Conservation (phyloP, 169 alveolate species). For the Cryptosporidium xiaoi region DNA sequence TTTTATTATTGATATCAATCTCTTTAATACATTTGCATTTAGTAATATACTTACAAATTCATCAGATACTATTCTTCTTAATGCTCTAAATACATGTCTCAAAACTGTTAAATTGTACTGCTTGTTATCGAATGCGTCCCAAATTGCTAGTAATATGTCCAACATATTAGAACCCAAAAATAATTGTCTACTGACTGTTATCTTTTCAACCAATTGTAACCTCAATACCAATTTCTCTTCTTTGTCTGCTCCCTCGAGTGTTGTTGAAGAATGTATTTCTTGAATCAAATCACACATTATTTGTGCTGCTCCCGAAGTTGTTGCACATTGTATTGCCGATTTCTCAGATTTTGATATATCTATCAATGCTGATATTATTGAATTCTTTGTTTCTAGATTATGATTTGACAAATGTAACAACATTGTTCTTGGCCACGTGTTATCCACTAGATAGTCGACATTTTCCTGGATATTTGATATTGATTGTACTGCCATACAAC, state of each 20-base stretch:
- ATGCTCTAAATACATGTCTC: conserved; percentile 86
- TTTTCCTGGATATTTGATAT: conserved; percentile 39
- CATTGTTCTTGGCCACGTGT: conserved; percentile 62
- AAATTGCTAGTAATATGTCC: conserved; percentile 80
- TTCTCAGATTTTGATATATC: conserved; percentile 50
- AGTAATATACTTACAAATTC: conserved; percentile 83
- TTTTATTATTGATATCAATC: conserved; percentile 76
- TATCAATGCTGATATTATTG: conserved; percentile 9
- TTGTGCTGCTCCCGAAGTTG: conserved; percentile 53
- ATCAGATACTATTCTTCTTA: conserved; percentile 86
- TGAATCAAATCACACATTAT: conserved; percentile 37
- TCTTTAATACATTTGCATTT: conserved; percentile 80
- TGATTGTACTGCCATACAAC: conserved; percentile 65
- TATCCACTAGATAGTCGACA: conserved; percentile 43
- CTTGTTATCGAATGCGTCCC: conserved; percentile 86
- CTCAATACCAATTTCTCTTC: conserved; percentile 22
- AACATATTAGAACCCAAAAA: conserved; percentile 82
- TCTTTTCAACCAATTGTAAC: conserved; percentile 81
- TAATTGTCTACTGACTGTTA: conserved; percentile 85
- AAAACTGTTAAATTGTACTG: conserved; percentile 78
- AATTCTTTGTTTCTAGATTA: conserved; percentile 10
- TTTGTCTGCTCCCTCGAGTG: not conserved
- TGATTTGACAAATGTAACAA: conserved; percentile 12
- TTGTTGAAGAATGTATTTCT: conserved; percentile 15
- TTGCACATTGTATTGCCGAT: conserved; percentile 71